Base-by-base conservation (phyloP, 257 asterid genomes). In the Salvia hispanica region DNA sequence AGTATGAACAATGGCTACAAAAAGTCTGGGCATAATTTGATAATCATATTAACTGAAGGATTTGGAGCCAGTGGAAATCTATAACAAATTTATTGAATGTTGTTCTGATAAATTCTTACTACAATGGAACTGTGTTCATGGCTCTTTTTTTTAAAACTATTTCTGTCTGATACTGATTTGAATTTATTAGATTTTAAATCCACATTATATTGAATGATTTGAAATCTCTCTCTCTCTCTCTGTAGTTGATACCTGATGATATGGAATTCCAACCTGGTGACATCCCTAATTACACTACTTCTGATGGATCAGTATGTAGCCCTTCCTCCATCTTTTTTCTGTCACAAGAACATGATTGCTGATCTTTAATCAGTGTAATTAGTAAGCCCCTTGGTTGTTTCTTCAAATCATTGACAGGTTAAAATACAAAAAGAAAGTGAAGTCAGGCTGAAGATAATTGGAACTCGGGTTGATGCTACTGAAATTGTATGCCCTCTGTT, bases 191-290 rank as follows among this genome's bases (percentile, higher is more conserved):
- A 54, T 54, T 4, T 54, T 16, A 10, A 54, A 54, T 28, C 40
- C n/a, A 52, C 13, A 7, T 18, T 52, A 7, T 25, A 53, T 21
- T 16, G 11, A 18, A 7, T 51, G 2, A 55, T 55, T 31, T 54
- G 15, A 11, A 21, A 10, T 25, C 7, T 25, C 3, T 25, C 31
- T 25, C 10, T 39, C 31, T 53, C 31, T 12, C 2, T 36, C 63
- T 59, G 50, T 74, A 91, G 97, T 85, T 90, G 86, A 92, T 90
- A 64, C 98, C 98, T 0, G 97, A 92, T 73, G 97, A 92, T 73
- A 92, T 92, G 98, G 97, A 92, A 83, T 92, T 92, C 67, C 98
- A 92, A 67, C 76, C 98, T 36, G 97, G 98, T 66, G 97, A 92
- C 55, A 79, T 85, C 77, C 95, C 98, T 25, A 88, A 88, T 75